Evolutionary conservation across 2,329 filamentous ascomycete genomes (phyloP), one percentile per base, ranked within the genome.

Genomic region (Aspergillus japonicus): DNA sequence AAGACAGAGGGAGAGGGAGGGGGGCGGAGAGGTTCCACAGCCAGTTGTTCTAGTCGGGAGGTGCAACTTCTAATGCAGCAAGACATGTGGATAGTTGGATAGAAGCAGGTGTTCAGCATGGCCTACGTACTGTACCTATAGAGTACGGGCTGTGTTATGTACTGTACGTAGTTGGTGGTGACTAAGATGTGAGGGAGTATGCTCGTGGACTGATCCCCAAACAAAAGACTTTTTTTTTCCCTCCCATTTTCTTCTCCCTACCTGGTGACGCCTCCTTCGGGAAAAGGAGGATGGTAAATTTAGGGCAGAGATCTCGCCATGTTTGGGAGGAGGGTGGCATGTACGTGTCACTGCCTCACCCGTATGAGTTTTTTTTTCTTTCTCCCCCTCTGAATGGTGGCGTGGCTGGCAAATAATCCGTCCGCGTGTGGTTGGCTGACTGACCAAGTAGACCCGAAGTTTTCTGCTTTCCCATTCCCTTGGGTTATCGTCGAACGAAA

Each of bases 401-500:
- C 58, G 61, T 63, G 59, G 61, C 59, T 63, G 61, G 61, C 61
- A 63, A 63, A 61, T 63, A 61, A 61, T 63, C 58, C 59, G 48
- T 29, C 31, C 14, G 29, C 54, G 59, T 23, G 61, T 63, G 61
- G 61, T 63, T 63, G 61, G 61, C 61, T 61, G 61, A 56, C 61
- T 35, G 33, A 35, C 33, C 33, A 35, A 35, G 14, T 16, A 35
- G 33, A 6, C 33, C 33, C 33, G 33, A 35, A 35, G 33, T 35
- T 35, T 35, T 35, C 33, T 35, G 33, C 11, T 35, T 35, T 4
- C 33, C 33, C 33, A 16, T 35, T 31, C 50, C 50, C 55, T 61
- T 61, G 56, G 55, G 59, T 56, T 2, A 21, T 21, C 47, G 26
- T 50, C 35, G 50, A 44, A 35, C 39, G 16, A n/a, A 44, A 7